Evolutionary conservation across 2,329 filamentous ascomycete genomes (phyloP).

Genomic region (Fusarium succisae): DNA sequence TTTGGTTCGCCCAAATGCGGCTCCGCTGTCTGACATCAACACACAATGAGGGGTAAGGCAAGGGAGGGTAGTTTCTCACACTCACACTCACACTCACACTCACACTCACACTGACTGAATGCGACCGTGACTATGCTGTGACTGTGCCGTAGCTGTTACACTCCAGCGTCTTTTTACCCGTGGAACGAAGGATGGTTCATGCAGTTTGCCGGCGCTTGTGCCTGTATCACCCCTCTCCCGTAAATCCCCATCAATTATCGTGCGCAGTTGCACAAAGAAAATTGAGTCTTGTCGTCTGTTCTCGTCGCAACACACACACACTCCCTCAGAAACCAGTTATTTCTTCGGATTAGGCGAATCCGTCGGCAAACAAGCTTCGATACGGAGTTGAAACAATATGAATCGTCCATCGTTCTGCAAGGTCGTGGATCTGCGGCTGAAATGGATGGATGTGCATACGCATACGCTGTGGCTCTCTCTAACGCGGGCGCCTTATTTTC

Average conservation of each 20-base stretch:
- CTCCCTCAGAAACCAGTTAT: not conserved
- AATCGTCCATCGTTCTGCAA: not conserved
- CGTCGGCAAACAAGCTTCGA: not conserved
- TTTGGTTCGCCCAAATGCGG: conserved; percentile 13
- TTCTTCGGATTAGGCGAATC: not conserved
- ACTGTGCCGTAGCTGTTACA: not conserved
- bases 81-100: not conserved
- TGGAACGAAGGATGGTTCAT: not conserved
- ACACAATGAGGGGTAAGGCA: not conserved
- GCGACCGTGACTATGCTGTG: not conserved
- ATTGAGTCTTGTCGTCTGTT: not conserved
- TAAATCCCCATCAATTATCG: not conserved
- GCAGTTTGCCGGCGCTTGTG: not conserved
- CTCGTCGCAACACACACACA: not conserved
- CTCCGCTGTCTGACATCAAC: not conserved
- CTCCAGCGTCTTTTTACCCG: not conserved
- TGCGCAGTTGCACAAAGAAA: not conserved
- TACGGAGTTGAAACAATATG: not conserved
- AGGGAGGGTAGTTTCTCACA: not conserved
- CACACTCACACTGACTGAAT: not conserved
- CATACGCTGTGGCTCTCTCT: not conserved
- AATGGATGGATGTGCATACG: not conserved
- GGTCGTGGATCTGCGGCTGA: not conserved
- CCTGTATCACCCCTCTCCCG: not conserved
- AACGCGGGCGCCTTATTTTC: not conserved